Evolutionary conservation across 2,329 filamentous ascomycete genomes (phyloP).

Genomic region (Claviceps fusiformis): DNA sequence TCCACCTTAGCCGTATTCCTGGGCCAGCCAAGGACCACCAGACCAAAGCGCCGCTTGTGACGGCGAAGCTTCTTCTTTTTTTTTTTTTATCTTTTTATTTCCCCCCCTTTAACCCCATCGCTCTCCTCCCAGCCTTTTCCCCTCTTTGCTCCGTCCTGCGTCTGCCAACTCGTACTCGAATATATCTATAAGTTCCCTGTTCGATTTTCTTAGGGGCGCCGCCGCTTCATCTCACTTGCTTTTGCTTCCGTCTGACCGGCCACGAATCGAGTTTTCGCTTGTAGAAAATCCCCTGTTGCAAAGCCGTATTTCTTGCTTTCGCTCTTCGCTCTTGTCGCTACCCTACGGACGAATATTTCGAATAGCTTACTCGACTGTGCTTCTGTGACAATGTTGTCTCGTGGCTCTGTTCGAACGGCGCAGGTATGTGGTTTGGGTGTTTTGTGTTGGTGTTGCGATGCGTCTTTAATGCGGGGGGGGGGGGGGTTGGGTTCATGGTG

Average conservation of each 20-base stretch:
- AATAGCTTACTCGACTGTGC: background rate
- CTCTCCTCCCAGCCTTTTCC: background rate
- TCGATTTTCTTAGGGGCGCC: too few species aligned
- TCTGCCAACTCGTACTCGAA: background rate
- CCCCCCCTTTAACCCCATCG: background rate
- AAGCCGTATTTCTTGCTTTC: conserved; percentile 2
- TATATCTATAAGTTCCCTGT: background rate
- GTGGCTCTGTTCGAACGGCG: conserved; percentile 41
- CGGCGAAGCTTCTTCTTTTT: conserved; percentile 3
- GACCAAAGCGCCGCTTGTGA: background rate
- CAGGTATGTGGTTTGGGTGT: conserved; percentile 32
- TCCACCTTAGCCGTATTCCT: background rate
- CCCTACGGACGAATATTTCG: background rate
- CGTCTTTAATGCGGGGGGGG: background rate
- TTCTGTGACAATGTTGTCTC: conserved; percentile 42
- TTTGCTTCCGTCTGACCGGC: too few species aligned
- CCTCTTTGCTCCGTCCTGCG: background rate
- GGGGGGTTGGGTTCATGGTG: background rate
- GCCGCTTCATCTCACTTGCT: background rate
- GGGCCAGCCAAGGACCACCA: background rate
- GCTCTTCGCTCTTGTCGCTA: background rate
- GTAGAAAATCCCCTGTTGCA: too few species aligned
- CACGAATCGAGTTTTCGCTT: too few species aligned
- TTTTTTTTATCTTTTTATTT: background rate
- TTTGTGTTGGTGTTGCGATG: background rate